Evolutionary conservation across 179 eudicot species (phyloP), one percentile per base, ranked within the genome.

Genomic region (Dionaea muscipula): DNA sequence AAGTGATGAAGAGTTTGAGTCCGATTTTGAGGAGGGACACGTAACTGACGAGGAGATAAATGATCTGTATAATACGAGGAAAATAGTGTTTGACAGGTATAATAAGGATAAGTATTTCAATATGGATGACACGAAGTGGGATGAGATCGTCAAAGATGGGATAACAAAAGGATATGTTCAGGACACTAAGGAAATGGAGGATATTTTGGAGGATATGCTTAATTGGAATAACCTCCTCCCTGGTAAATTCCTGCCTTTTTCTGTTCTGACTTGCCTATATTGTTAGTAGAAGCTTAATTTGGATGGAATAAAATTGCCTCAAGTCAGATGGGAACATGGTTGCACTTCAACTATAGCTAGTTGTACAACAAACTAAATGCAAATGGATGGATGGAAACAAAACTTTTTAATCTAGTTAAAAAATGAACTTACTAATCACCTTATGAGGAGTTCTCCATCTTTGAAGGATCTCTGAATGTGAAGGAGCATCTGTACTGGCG

Each of bases 211-310:
- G 73, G 94, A 91, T 71, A 87, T 87, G 94, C 87, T 77, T 56
- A 69, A 67, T 58, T 84, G 84, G 84, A 94, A 91, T 36, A 84
- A 77, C 57, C 95, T 87, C 51, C 83, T 91, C 20, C 98, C 98
- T 65, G 95, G 98, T 91, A 76, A 36, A 22, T 21, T 22, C 6
- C 40, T 43, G 20, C n/a, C 22, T 38, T 36, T 8, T 18, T 38
- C 21, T n/a, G 2, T 15, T 21, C 39, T 36, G n/a, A 16, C 38
- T 50, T 36, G 52, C 43, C 11, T 38, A 2, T 10, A 2, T 38
- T 38, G 41, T 16, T 14, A 20, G n/a, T 4, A 0, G 6, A 43
- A 14, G 9, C 47, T 18, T 14, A 6, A 15, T 43, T 4, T 18
- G 16, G 9, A 43, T 38, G 11, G 44, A 39, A 4, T 39, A 15